Base-by-base conservation (phyloP, 164 flowering plant genomes). In the Vitis rupestris region DNA sequence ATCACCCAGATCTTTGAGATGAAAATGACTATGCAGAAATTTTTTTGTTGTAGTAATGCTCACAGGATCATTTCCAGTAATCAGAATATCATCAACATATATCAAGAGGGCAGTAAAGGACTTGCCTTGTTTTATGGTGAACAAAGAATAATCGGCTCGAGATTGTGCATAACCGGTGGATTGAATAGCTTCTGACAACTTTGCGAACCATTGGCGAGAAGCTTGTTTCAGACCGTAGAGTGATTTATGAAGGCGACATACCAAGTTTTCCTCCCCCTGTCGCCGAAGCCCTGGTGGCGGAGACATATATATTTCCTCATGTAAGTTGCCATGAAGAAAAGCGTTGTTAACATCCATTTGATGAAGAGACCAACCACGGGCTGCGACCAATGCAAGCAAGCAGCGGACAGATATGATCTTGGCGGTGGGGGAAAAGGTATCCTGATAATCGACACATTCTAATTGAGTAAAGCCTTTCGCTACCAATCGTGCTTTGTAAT, bases 261-360 rank as follows among this genome's bases (percentile, higher is more conserved):
- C 23, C 59, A 56, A 15, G 59, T 56, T 56, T 56, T 56, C 48
- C 15, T 61, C 48, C 3, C 64, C 47, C 64, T 1, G 13, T 61
- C 10, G 44, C 17, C 10, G 44, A 61, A 61, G 48, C 48, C 16
- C 64, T 61, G 9, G 64, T 15, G 64, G 50, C 23, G 23, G 23
- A 19, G 11, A 10, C 44, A 27, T 19, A 16, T 29, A 61, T 61
- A 61, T 61, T 61, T 61, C 44, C 12, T 61, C 64, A 61, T 12
- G 9, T 16, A 61, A 27, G 12, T 61, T n/a, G 1, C 8, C 12
- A 5, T 29, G 44, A 61, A 10, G 49, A 30, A 61, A 61, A 17
- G 54, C 15, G 12, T 27, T 61, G 47, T 61, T 61, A 17, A 61
- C 64, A 16, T 61, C 64, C 47, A 61, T 19, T 11, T 61, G 47